Percentiles rank a stretch among this genome's conserved stretches.
These are phyloP conservation scores for Aphanomyces euteiches DNA, from an alignment of 352 stramenopile species.

Conservation along the genomic window DNA sequence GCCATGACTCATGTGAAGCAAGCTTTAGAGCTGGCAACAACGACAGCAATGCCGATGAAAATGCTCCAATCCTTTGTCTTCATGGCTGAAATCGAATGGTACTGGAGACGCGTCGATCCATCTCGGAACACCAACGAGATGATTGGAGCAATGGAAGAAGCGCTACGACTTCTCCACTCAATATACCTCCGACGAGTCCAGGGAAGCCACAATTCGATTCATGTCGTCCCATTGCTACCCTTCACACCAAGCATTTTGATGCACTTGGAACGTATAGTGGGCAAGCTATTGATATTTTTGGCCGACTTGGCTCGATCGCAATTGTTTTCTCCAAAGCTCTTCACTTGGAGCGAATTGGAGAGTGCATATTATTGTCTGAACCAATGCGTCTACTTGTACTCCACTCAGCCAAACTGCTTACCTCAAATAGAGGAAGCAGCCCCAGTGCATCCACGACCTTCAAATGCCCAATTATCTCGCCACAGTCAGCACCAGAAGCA, in stretches of 20 bases:
- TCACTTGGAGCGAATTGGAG: conserved; percentile 7
- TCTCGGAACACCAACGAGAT: not conserved
- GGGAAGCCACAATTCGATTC: not conserved
- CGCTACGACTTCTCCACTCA: conserved; percentile 63
- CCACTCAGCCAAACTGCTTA: not conserved
- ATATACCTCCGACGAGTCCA: conserved; percentile 70
- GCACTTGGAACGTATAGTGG: conserved; percentile 13
- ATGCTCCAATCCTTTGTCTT: conserved; percentile 11
- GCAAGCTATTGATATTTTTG: not conserved
- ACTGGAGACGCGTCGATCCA: not conserved
- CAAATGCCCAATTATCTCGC: not conserved
- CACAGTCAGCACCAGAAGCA: conserved; percentile 75
- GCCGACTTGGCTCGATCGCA: not conserved
- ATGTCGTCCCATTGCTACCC: conserved; percentile 23
- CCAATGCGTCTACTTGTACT: conserved; percentile 18
- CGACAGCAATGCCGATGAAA: conserved; percentile 15
- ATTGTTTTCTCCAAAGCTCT: not conserved
- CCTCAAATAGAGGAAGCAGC: not conserved
- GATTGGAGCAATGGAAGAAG: conserved; percentile 53
- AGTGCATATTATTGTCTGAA: conserved; percentile 5
- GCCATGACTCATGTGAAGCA: not conserved
- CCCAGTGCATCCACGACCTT: not conserved
- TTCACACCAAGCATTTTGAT: conserved; percentile 17
- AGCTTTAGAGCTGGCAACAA: conserved; percentile 14
- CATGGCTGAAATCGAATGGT: not conserved